A percentile compares a stretch with the other conserved stretches of the same genome.
Conservation (phyloP, 352 stramenopile genomes). For the Thalassiosira livingstoniorum region DNA sequence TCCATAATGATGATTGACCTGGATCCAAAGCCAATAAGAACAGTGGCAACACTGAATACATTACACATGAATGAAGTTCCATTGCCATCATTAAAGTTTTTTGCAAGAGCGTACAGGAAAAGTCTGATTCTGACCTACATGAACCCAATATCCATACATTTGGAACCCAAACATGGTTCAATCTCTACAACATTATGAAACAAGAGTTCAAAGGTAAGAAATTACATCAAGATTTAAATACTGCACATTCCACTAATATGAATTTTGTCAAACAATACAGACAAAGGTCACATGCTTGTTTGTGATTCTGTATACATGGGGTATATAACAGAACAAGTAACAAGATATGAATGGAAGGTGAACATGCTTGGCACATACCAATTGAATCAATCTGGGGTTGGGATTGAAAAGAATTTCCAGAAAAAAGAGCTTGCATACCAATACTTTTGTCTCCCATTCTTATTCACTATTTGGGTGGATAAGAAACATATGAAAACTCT, state of each 20-base stretch:
- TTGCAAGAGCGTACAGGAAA: constrained; percentile 15
- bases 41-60: constrained; percentile 15
- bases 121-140: constrained; percentile 7
- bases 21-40: constrained; percentile 31
- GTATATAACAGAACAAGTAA: neutral
- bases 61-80: constrained; percentile 4
- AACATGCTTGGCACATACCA: neutral
- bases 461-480: too few species aligned
- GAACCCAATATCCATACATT: neutral
- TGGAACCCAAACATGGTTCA: neutral
- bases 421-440: neutral
- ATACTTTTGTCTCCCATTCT: neutral
- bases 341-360: neutral
- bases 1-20: constrained; percentile 1
- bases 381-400: neutral
- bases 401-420: neutral
- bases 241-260: too few species aligned
- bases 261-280: too few species aligned
- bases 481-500: too few species aligned
- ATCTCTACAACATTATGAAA: too few species aligned
- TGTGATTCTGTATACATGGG: neutral
- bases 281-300: too few species aligned
- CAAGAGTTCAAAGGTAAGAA: too few species aligned
- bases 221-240: too few species aligned
- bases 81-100: constrained; percentile 28